Evolutionary conservation across 2,329 filamentous ascomycete species (phyloP), one percentile per base, ranked within the genome.

Genomic region (Elsinoe australis): DNA sequence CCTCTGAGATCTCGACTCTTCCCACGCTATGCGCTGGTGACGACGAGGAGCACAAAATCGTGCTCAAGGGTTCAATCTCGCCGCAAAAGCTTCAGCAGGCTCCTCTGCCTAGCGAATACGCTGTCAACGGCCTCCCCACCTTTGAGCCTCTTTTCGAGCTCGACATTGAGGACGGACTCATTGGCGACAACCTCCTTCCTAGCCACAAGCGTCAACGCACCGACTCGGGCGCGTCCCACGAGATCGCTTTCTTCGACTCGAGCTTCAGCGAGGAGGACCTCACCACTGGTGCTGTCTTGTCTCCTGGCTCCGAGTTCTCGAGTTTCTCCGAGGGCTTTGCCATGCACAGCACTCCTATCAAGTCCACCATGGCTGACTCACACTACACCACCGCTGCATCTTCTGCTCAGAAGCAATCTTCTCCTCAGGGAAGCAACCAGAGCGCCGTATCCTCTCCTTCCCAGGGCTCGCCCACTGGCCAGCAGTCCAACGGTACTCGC

Each of bases 141-240:
- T 94, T 94, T 57, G 86, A 94, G 65, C 85, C 87, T 55, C 79
- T 94, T 56, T 92, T 89, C 18, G 88, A 94, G 59, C 76, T 95
- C 49, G 89, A 95, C 64, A 88, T 85, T 1, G 89, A 95, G 59
- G 87, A 94, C 75, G 87, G 92, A 63, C 87, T 94, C 59, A 82
- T 79, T 63, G 76, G 78, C 51, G 73, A 75, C 49, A 21, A 41
- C 36, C 9, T n/a, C 17, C 39, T 24, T 21, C 10, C 31, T 15
- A 17, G n/a, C 8, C 76, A 69, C 61, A 87, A 87, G 71, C 80
- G 89, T 56, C 76, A 89, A 74, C 67, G 86, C 68, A 70, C 90
- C 69, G 58, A 85, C 70, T 50, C 44, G 18, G 39, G 22, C 17
- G 45, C 24, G 59, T 83, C 70, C 50, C 81, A 87, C 57, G 79